Evolutionary conservation across 2,329 filamentous ascomycete genomes (phyloP), one percentile per base, ranked within the genome.

Genomic region (Diaporthe citrichinensis): DNA sequence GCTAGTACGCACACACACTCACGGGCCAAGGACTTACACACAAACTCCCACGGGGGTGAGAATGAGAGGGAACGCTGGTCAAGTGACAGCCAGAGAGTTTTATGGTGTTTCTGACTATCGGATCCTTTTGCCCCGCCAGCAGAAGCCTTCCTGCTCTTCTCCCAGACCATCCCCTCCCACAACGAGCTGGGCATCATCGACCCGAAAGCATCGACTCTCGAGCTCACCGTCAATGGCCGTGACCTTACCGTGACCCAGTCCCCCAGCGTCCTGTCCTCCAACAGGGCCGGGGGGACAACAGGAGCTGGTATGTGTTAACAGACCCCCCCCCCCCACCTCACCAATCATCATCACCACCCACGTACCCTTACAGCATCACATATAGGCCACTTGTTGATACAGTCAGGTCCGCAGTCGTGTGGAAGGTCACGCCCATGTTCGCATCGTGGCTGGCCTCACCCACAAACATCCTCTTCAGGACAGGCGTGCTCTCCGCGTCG

Each of bases 121-220:
- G 28, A 34, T 51, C 58, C 49, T 46, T 2, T 46, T 3, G 71
- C 58, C 7, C 71, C n/a, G 28, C 49, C 31, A 65, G 73, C 82
- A 98, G 96, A 98, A 86, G 94, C 95, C 6, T 98, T 98, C 81
- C 85, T 96, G 51, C 89, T 98, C 73, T 98, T 98, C 87, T 93
- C 95, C 58, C 92, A 94, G 81, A 86, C 91, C 25, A 90, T 95
- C 36, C 92, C 94, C 0, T 94, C 93, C 17, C 91, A 92, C 73
- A 92, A 95, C 79, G n/a, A 68, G 65, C 92, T 98, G 14, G 97
- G 96, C 81, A 97, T 98, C 84, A 86, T 98, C 78, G 93, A 98
- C 82, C 87, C 94, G 23, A 91, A 90, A 78, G 92, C 94, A 14
- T 82, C 89, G 1, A 84, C 86, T 2, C 83, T 98, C 49, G 90